A percentile compares a stretch with the other conserved stretches of the same genome.
phyloP scores from a whole-genome alignment of 2,329 filamentous ascomycete species.

The Sclerotinia glacialis region DNA sequence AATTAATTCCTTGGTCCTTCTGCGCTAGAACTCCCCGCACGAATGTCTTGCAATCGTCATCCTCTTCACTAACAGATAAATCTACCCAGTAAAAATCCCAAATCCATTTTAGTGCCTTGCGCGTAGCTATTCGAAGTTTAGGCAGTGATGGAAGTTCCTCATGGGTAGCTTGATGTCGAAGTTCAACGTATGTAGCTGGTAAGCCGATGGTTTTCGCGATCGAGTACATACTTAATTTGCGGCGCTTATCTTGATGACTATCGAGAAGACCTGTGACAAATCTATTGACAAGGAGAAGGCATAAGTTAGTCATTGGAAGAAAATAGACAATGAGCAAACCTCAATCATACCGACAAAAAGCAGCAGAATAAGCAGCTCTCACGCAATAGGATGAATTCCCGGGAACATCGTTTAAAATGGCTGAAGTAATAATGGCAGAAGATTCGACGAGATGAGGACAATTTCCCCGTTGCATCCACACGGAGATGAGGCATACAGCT shows the following conservation, averaged over 20 bases:
- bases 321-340: not conserved
- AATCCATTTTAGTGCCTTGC: constrained; percentile 75
- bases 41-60: constrained; percentile 31
- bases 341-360: constrained; percentile 64
- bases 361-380: constrained; percentile 68
- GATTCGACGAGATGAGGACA: constrained; percentile 79
- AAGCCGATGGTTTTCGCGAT: constrained; percentile 66
- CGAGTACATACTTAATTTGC: constrained; percentile 70
- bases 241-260: constrained; percentile 64
- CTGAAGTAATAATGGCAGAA: constrained; percentile 69
- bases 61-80: constrained; percentile 38
- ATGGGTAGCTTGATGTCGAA: constrained; percentile 87
- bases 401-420: constrained; percentile 59
- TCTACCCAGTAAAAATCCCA: constrained; percentile 83
- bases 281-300: constrained; percentile 42
- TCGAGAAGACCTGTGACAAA: constrained; percentile 82
- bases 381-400: constrained; percentile 52
- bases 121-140: constrained; percentile 66
- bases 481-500: constrained; percentile 57
- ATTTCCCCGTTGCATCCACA: constrained; percentile 70
- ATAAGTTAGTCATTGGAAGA: not conserved
- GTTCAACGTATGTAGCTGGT: constrained; percentile 78
- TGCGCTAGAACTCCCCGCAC: constrained; percentile 28
- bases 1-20: constrained; percentile 29
- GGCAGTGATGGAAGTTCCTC: constrained; percentile 77